Evolutionary conservation across 345 rosid genomes (phyloP).

Genomic region (Corchorus olitorius): DNA sequence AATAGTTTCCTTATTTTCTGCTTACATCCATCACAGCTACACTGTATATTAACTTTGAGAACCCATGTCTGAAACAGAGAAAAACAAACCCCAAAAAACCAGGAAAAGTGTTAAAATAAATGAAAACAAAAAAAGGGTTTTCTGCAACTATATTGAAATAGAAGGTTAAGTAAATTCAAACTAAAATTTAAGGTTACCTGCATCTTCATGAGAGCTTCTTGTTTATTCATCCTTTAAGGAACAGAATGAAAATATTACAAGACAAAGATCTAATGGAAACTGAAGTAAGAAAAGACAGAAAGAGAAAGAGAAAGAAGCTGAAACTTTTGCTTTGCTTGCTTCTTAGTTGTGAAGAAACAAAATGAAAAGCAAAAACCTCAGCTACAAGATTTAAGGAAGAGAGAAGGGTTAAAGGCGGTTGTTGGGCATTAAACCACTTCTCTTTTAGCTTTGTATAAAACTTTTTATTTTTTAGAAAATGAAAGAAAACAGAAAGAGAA

Average conservation of each 20-base stretch:
- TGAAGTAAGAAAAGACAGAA: constrained; percentile 19
- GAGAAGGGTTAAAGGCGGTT: constrained; percentile 38
- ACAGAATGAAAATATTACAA: background rate
- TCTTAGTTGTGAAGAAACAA: constrained; percentile 25
- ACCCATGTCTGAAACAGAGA: constrained; percentile 67
- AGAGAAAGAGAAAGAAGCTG: background rate
- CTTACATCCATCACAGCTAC: constrained; percentile 85
- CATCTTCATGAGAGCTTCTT: constrained; percentile 62
- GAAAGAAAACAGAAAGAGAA: constrained; percentile 29
- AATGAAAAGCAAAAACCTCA: background rate
- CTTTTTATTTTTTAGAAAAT: constrained; percentile 19
- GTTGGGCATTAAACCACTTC: constrained; percentile 36
- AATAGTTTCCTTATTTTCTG: constrained; percentile 75
- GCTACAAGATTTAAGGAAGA: constrained; percentile 17
- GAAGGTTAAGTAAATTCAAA: background rate
- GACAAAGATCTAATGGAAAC: constrained; percentile 1
- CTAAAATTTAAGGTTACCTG: constrained; percentile 49
- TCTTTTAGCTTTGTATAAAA: constrained; percentile 33
- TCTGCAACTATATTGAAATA: background rate
- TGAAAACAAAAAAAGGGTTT: background rate
- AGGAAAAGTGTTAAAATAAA: constrained; percentile 4
- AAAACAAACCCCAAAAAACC: constrained; percentile 14
- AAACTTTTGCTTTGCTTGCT: constrained; percentile 4
- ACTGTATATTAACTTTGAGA: constrained; percentile 78
- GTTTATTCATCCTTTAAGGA: constrained; percentile 56